phyloP scores from a whole-genome alignment of 1,139 yeast genomes.

The Saccharomyces hybrid region DNA sequence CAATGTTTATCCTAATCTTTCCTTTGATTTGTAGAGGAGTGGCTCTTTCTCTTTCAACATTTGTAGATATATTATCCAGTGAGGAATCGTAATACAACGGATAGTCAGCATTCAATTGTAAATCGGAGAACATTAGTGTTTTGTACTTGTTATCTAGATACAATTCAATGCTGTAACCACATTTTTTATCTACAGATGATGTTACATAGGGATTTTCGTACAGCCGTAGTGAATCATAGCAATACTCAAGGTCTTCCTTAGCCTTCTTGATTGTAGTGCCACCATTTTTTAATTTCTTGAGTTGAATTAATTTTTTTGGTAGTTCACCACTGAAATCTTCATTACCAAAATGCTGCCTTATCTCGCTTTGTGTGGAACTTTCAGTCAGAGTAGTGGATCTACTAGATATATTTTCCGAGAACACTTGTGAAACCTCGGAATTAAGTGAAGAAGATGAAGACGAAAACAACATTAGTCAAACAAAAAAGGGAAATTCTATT shows the following conservation, averaged over 20 bases:
- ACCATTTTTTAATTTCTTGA: constrained; percentile 11
- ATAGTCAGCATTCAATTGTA: not conserved
- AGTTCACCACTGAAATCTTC: not conserved
- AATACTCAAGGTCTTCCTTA: constrained; percentile 10
- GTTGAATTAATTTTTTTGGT: constrained; percentile 3
- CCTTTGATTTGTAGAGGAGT: constrained; percentile 9
- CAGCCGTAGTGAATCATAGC: constrained; percentile 11
- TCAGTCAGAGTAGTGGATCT: not conserved
- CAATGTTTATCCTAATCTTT: constrained; percentile 6
- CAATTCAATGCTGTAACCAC: not conserved
- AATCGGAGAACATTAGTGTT: not conserved
- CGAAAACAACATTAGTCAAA: not conserved
- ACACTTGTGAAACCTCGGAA: not conserved
- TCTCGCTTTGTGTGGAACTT: not conserved
- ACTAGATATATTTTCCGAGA: not conserved
- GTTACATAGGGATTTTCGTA: constrained; percentile 13
- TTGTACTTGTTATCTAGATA: constrained; percentile 5
- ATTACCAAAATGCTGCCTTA: not conserved
- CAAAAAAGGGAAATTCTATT: not conserved
- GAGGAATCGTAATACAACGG: not conserved
- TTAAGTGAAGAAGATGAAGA: not conserved
- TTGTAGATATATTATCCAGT: not conserved
- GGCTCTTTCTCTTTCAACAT: constrained; percentile 3
- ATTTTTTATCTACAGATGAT: constrained; percentile 8
- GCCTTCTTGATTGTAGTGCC: constrained; percentile 18